Conservation (phyloP, 805 yeast species). For the Ogataea methylovora region DNA sequence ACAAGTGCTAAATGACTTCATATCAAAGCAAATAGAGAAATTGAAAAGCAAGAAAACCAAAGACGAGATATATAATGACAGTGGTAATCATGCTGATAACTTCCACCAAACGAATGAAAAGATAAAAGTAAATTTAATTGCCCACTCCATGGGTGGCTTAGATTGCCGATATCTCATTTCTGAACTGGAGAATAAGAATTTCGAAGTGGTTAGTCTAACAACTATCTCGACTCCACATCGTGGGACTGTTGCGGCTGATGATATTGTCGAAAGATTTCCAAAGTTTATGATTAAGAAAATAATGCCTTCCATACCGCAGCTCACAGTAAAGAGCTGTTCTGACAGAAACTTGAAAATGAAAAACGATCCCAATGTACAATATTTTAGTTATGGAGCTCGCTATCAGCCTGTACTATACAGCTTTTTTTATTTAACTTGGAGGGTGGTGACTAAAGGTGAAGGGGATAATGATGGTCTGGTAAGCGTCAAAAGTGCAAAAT, state of each 20-base stretch:
- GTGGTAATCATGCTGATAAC: too few species aligned
- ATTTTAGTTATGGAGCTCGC: slow-evolving; percentile 79
- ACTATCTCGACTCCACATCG: slow-evolving; percentile 86
- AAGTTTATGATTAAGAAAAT: slow-evolving; percentile 7
- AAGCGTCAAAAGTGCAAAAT: slow-evolving; percentile 64
- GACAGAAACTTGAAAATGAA: slow-evolving; percentile 45
- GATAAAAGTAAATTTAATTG: slow-evolving; percentile 62
- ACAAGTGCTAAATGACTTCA: slow-evolving; percentile 39
- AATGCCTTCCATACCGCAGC: slow-evolving; percentile 46
- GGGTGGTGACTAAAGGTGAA: slow-evolving; percentile 38
- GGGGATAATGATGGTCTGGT: slow-evolving; percentile 84
- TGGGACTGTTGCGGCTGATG: slow-evolving; percentile 81
- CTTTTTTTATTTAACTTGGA: slow-evolving; percentile 59
- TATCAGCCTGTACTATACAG: slow-evolving; percentile 57
- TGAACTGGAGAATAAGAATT: slow-evolving; percentile 37
- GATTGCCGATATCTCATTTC: slow-evolving; percentile 75
- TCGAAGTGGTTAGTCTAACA: slow-evolving; percentile 65
- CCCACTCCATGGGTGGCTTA: slow-evolving; percentile 93
- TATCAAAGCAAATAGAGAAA: slow-evolving; percentile 19
- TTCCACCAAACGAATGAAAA: slow-evolving; percentile 18
- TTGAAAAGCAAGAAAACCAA: slow-evolving; percentile 11
- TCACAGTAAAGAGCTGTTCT: slow-evolving; percentile 49
- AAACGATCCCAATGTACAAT: slow-evolving; percentile 56
- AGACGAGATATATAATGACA: slow-evolving; percentile 18
- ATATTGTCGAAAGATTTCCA: slow-evolving; percentile 31